These are phyloP conservation scores for Talaromyces sp. DNA, from an alignment of 2,329 filamentous ascomycete species.

Conservation along the genomic window DNA sequence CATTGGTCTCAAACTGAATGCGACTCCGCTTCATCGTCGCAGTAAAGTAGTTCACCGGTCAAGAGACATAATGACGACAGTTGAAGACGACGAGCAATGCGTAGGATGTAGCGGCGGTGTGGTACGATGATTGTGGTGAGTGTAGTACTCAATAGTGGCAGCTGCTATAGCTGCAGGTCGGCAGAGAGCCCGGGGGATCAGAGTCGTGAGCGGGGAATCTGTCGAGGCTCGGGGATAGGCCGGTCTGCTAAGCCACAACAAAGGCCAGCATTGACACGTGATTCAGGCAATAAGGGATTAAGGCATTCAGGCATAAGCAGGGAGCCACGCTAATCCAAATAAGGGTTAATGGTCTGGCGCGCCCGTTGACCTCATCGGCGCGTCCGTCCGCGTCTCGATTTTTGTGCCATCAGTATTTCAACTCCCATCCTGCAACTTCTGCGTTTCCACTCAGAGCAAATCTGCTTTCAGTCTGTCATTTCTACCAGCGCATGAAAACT, in stretches of 20 bases:
- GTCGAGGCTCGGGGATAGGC: background rate
- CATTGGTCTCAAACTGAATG: conserved; percentile 37
- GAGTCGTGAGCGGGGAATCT: conserved; percentile 7
- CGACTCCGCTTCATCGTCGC: conserved; percentile 39
- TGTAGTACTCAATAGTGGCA: background rate
- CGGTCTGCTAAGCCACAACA: background rate
- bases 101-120: background rate
- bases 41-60: background rate
- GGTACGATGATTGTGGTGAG: background rate
- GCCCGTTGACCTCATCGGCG: conserved; percentile 17
- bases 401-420: background rate
- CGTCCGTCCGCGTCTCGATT: conserved; percentile 13
- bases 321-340: conserved; percentile 3
- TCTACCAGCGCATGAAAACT: background rate
- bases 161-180: background rate
- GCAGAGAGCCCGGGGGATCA: conserved; percentile 4
- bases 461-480: background rate
- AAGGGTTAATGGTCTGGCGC: conserved; percentile 13
- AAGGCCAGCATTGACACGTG: background rate
- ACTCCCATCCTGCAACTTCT: background rate
- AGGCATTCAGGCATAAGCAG: background rate
- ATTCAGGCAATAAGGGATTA: background rate
- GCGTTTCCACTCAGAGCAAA: background rate
- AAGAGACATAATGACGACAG: conserved; percentile 2
- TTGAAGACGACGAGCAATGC: background rate